phyloP scores from a whole-genome alignment of 805 yeast species.

The Jamesozyma spencerorum region DNA sequence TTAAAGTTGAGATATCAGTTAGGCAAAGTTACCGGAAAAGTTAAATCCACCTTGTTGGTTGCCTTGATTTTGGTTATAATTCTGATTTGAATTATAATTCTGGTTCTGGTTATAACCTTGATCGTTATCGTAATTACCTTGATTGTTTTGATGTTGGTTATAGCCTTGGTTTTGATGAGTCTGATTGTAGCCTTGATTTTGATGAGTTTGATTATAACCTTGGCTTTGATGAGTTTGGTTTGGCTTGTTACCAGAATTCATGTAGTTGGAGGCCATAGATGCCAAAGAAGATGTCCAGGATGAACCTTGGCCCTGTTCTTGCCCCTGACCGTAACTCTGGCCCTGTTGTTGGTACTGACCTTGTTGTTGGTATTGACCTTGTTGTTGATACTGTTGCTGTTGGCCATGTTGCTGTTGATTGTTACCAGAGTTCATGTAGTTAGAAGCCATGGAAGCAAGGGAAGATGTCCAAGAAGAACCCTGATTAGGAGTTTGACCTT shows the following conservation, averaged over 20 bases:
- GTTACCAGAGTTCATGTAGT: not conserved
- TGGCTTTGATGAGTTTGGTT: conserved; percentile 1
- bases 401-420: not conserved
- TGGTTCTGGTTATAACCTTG: conserved; percentile 2
- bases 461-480: conserved; percentile 4
- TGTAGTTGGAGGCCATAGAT: conserved; percentile 11
- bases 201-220: conserved; percentile 2
- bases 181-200: conserved; percentile 5
- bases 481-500: conserved; percentile 2
- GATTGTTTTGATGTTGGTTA: not conserved
- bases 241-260: too few relatives aligned
- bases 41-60: conserved; percentile 6
- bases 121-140: not conserved
- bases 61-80: not conserved
- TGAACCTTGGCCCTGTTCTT: conserved; percentile 6
- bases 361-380: conserved; percentile 1
- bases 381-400: not conserved
- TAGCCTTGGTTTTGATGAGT: conserved; percentile 2
- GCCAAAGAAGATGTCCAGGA: conserved; percentile 10
- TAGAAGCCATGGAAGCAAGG: conserved; percentile 15
- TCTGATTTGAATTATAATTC: conserved; percentile 1
- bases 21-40: conserved; percentile 14
- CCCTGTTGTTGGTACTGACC: not conserved
- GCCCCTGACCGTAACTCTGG: conserved; percentile 4
- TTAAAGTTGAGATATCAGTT: not conserved